These are phyloP conservation scores for Kuraishia molischiana DNA, from an alignment of 805 yeast genomes.

Conservation along the genomic window DNA sequence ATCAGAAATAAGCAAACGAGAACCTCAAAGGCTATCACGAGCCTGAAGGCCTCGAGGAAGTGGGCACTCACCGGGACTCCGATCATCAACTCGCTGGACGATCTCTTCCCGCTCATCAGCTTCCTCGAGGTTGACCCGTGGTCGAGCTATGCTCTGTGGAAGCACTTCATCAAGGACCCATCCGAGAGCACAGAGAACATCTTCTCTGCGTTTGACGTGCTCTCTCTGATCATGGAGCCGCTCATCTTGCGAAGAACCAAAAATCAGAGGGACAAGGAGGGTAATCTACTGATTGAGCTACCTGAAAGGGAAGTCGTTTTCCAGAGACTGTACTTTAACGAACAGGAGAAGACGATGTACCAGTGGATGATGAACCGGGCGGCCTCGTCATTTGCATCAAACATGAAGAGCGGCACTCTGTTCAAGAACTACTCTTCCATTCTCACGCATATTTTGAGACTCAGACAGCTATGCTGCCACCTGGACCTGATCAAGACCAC, in stretches of 20 bases:
- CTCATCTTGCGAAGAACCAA: conserved; percentile 79
- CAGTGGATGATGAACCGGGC: conserved; percentile 62
- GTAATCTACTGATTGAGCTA: conserved; percentile 61
- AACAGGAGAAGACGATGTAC: conserved; percentile 57
- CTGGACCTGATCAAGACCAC: conserved; percentile 48
- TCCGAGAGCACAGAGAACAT: conserved; percentile 61
- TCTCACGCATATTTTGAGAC: conserved; percentile 70
- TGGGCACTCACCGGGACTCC: conserved; percentile 66
- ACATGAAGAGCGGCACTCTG: conserved; percentile 56
- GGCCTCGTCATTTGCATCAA: conserved; percentile 47
- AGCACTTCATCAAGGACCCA: conserved; percentile 72
- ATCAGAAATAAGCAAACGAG: conserved; percentile 42
- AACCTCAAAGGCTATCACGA: conserved; percentile 33
- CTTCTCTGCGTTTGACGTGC: conserved; percentile 67
- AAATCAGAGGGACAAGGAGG: conserved; percentile 66
- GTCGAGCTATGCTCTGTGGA: conserved; percentile 82
- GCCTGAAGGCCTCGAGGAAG: conserved; percentile 30
- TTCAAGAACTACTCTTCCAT: conserved; percentile 68
- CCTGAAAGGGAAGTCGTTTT: conserved; percentile 70
- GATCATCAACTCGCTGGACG: conserved; percentile 74
- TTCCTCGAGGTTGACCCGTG: conserved; percentile 83
- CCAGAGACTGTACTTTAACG: conserved; percentile 57
- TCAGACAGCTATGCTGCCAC: conserved; percentile 88
- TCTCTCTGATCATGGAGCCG: conserved; percentile 81
- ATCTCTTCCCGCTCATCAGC: conserved; percentile 66